Evolutionary conservation across 2,329 filamentous ascomycete genomes (phyloP), one percentile per base, ranked within the genome.

Genomic region (Aspergillus neoniger): DNA sequence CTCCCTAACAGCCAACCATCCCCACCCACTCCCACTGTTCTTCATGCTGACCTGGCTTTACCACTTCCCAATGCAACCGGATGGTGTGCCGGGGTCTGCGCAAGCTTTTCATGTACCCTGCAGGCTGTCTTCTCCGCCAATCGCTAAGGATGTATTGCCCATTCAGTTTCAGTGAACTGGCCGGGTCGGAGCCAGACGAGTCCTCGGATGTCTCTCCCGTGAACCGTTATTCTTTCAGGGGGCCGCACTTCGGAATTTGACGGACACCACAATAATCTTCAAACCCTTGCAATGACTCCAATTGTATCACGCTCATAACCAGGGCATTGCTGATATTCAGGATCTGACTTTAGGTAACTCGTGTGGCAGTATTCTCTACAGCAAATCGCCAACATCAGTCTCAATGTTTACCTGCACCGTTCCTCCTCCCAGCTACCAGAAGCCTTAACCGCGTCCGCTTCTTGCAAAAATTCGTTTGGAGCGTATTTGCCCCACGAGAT

Each of bases 1-100:
- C 53, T 44, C 53, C 12, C 53, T 32, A 47, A 55, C 53, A 47
- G 53, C 43, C 39, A 32, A 6, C n/a, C 25, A 15, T 55, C 53
- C 36, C 47, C 47, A 50, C 47, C n/a, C 8, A 4, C 25, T 28
- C 47, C 25, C n/a, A 36, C 32, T 36, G 32, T 36, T 14, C 41
- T 12, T 21, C 17, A 21, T 44, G 17, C 41, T 44, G 41, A 17
- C 41, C 41, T 21, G n/a, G 41, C 39, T 19, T 43, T n/a, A 10
- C 39, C 21, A 21, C 5, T 12, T 14, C 17, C 41, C 9, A n/a
- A 44, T 44, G 21, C 41, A 21, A 21, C 17, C 21, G 41, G 41
- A 12, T 49, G 15, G 47, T 15, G 7, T 14, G 15, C 47, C 15
- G 25, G 47, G 15, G 25, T n/a, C 23, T 49, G 47, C 25, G 47